Conservation (phyloP, 208 protist species). For the Acanthamoeba healyi region DNA sequence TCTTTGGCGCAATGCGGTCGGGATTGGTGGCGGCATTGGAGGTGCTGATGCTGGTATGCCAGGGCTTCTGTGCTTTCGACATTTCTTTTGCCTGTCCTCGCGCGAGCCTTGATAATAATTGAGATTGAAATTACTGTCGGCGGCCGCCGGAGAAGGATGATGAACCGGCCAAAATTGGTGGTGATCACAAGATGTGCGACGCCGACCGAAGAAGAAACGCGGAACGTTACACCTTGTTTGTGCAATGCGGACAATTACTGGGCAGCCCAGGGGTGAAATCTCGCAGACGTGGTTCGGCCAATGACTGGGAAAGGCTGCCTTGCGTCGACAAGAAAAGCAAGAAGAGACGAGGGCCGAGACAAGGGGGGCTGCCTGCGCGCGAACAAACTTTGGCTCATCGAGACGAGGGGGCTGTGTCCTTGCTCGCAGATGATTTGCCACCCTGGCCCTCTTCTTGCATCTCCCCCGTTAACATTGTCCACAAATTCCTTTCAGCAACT, state of each 20-base stretch:
- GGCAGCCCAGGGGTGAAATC: background rate
- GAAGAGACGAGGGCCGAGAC: no score
- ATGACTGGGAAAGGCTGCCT: background rate
- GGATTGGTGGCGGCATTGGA: slow-evolving; percentile 66
- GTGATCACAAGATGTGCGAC: background rate
- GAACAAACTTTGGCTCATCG: background rate
- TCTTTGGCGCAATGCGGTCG: slow-evolving; percentile 57
- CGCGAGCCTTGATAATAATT: no score
- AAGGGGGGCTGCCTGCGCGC: background rate
- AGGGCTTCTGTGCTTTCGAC: slow-evolving; percentile 66
- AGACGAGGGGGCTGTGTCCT: background rate
- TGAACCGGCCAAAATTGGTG: background rate
- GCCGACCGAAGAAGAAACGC: background rate
- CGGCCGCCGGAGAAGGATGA: background rate
- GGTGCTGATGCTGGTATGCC: slow-evolving; percentile 49
- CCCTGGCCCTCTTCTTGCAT: background rate
- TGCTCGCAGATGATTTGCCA: background rate
- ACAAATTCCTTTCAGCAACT: background rate
- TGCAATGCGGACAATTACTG: background rate
- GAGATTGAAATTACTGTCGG: no score
- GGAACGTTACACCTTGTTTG: background rate
- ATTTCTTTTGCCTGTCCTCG: no score
- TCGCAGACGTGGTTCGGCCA: background rate
- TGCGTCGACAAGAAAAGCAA: slow-evolving; percentile 31
- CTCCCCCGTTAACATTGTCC: background rate